Evolutionary conservation across 192 early-diverging fungal genomes (phyloP).

Genomic region (Mortierella alpina): DNA sequence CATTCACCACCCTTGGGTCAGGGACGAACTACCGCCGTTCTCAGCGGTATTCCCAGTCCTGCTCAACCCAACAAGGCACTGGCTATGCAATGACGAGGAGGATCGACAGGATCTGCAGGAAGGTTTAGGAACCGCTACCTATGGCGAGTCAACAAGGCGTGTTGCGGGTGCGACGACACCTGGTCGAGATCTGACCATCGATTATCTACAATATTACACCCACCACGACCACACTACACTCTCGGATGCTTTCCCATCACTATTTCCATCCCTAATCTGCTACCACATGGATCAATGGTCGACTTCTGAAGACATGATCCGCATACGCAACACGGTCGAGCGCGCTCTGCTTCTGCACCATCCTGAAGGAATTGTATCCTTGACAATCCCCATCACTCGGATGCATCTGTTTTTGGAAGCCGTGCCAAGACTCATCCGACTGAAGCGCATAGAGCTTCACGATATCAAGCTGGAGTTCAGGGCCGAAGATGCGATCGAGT

Average conservation of each 20-base stretch:
- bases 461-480: constrained; percentile 1
- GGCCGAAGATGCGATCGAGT: constrained; percentile 16
- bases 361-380: constrained; percentile 11
- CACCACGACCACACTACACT: constrained; percentile 17
- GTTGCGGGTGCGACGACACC: not conserved
- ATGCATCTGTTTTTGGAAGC: constrained; percentile 9
- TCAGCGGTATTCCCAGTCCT: constrained; percentile 4
- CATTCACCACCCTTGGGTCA: constrained; percentile 16
- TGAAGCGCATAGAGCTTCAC: constrained; percentile 14
- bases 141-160: not conserved
- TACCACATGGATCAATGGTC: constrained; percentile 22
- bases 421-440: not conserved
- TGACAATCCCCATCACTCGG: constrained; percentile 9
- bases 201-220: constrained; percentile 34
- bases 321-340: constrained; percentile 12
- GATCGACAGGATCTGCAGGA: not conserved
- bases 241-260: constrained; percentile 14
- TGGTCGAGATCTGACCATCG: constrained; percentile 13
- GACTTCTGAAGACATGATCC: constrained; percentile 9
- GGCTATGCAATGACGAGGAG: not conserved
- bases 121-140: not conserved
- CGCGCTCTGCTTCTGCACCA: constrained; percentile 14
- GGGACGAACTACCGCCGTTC: constrained; percentile 17
- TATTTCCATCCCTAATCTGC: constrained; percentile 27
- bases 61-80: not conserved